Percentiles rank a stretch among this genome's conserved stretches.
phyloP scores from a whole-genome alignment of 352 stramenopile species.

The Pythium plurisporium region DNA sequence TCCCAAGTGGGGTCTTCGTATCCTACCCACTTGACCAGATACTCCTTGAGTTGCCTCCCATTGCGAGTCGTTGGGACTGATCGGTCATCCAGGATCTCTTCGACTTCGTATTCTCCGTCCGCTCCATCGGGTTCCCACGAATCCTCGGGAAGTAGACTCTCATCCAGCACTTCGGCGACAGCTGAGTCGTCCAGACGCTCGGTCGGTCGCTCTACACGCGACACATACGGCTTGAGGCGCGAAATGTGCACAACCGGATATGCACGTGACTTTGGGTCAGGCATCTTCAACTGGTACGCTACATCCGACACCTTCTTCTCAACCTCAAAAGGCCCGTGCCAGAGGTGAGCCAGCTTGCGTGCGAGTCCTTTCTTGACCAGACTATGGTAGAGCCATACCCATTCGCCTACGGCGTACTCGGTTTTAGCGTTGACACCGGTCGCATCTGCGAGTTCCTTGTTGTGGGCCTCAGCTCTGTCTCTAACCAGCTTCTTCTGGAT shows the following conservation, averaged over 20 bases:
- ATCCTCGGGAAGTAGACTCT: constrained; percentile 10
- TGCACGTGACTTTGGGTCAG: not conserved
- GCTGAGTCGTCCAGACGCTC: not conserved
- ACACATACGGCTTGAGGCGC: constrained; percentile 11
- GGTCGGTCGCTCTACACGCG: not conserved
- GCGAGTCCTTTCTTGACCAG: constrained; percentile 9
- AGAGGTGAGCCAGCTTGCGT: constrained; percentile 11
- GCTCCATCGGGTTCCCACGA: not conserved
- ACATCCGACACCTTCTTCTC: constrained; percentile 4
- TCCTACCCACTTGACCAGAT: constrained; percentile 23
- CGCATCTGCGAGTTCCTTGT: not conserved
- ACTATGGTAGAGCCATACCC: constrained; percentile 14
- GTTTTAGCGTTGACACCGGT: not conserved
- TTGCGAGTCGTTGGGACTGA: not conserved
- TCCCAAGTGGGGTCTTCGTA: constrained; percentile 21
- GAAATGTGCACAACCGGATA: constrained; percentile 11
- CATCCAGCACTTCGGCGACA: not conserved
- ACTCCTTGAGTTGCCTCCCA: constrained; percentile 19
- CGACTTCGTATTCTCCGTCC: constrained; percentile 14
- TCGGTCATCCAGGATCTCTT: constrained; percentile 2
- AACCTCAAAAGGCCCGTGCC: constrained; percentile 11
- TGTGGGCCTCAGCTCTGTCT: not conserved
- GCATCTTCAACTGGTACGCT: constrained; percentile 5
- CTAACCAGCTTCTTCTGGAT: constrained; percentile 17
- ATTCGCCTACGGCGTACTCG: not conserved